phyloP scores from a whole-genome alignment of 1,284 basidiomycete species.

The Ceratobasidium theobromae region DNA sequence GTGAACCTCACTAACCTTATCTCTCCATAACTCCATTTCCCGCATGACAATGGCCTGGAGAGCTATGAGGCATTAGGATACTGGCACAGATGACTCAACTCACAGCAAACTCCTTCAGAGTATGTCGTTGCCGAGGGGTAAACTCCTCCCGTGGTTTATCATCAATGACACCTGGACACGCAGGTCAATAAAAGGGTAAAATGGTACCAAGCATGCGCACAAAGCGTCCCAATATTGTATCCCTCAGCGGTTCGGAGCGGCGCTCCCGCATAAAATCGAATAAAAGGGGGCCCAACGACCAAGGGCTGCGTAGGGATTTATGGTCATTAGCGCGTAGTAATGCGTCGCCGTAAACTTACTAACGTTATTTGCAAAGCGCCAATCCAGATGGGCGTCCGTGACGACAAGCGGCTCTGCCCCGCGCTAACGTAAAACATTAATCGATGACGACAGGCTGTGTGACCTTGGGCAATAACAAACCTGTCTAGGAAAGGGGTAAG shows the following conservation, averaged over 20 bases:
- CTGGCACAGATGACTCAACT: not conserved
- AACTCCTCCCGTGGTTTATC: conserved; percentile 83
- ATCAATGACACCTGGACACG: conserved; percentile 64
- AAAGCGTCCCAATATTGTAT: conserved; percentile 81
- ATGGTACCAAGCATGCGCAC: conserved; percentile 28
- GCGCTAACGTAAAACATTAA: conserved; percentile 39
- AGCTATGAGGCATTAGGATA: not conserved
- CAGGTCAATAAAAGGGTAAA: not conserved
- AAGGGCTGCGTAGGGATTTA: conserved; percentile 63
- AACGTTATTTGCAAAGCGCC: conserved; percentile 84
- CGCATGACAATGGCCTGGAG: conserved; percentile 84
- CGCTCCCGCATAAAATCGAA: conserved; percentile 91
- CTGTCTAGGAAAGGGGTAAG: conserved; percentile 2
- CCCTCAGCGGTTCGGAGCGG: conserved; percentile 88
- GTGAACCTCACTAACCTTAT: conserved; percentile 61
- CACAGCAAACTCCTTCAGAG: conserved; percentile 87
- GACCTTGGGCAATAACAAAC: not conserved
- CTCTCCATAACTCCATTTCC: conserved; percentile 92
- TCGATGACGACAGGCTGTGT: not conserved
- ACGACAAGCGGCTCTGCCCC: conserved; percentile 87
- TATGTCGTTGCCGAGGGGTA: conserved; percentile 84
- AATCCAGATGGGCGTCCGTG: conserved; percentile 77
- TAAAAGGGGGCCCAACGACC: conserved; percentile 64
- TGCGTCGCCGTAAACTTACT: conserved; percentile 37
- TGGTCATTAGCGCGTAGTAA: not conserved